Evolutionary conservation across 495 filamentous ascomycete species (phyloP), one percentile per base, ranked within the genome.

Genomic region (Penicillium malachiteum): DNA sequence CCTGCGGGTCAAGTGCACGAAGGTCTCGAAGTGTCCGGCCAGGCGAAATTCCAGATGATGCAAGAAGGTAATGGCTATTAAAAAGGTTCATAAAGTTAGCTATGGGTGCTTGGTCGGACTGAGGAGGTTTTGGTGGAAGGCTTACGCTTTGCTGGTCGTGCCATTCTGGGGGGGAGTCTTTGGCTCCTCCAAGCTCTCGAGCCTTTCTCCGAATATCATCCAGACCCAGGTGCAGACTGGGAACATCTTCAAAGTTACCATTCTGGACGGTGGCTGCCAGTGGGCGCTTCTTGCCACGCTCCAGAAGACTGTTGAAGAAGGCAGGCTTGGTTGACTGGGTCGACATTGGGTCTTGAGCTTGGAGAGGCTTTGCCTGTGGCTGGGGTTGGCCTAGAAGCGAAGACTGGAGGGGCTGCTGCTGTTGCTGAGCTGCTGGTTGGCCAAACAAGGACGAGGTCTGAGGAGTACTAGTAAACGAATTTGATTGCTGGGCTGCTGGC

Each of bases 251-350:
- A 54, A 80, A 78, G 47, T 71, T 74, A 44, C 61, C 67, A 44
- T 70, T 73, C 48, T 71, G 72, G 14, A 52, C 71, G 17, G 68
- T 50, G 11, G 63, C 48, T 64, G 73, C 71, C 34, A 78, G 59
- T 12, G 79, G 67, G 42, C 77, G 71, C 59, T 80, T 81, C 55
- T 73, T 79, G 41, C 88, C 89, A 56, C 88, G 87, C 60, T 93
- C 89, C 11, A 96, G 75, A 18, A 97, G 74, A 57, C 86, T 91
- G 67, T 96, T 91, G 73, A 96, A 97, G 66, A 92, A 94, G 1
- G 90, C 89, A 45, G 80, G 79, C 57, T 82, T 77, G 7, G 74
- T 76, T 48, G 62, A 39, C 52, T 73, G 71, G n/a, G 52, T 56
- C 10, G 70, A 59, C 39, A 52, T 40, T 51, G 59, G 63, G 21